Conservation (phyloP, 306 rosid species). For the Hippophae rhamnoides region DNA sequence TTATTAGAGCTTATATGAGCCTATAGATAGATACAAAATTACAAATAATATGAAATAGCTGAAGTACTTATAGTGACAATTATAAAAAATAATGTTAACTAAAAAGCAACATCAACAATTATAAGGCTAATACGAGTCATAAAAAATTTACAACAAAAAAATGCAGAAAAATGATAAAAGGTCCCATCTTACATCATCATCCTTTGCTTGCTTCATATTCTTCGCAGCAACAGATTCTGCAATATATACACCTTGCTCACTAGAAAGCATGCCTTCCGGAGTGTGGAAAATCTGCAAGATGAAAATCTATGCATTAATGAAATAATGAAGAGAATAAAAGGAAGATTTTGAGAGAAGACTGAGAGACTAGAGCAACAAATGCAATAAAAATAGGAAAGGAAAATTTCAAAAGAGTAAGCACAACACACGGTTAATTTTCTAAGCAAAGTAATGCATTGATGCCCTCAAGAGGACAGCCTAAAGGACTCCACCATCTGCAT, state of each 20-base stretch:
- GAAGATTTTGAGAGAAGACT: too few species aligned
- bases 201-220: slow-evolving; percentile 76
- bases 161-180: slow-evolving; percentile 1
- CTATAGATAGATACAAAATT: slow-evolving; percentile 29
- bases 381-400: too few species aligned
- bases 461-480: too few species aligned
- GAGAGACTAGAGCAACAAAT: too few species aligned
- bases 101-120: background rate
- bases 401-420: too few species aligned
- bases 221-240: slow-evolving; percentile 69
- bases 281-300: slow-evolving; percentile 67
- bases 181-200: slow-evolving; percentile 36
- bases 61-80: background rate
- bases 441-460: too few species aligned
- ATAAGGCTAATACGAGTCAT: background rate
- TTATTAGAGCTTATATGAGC: slow-evolving; percentile 51
- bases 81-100: background rate
- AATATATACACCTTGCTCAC: slow-evolving; percentile 86
- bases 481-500: too few species aligned
- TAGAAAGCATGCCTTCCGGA: slow-evolving; percentile 86
- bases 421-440: too few species aligned
- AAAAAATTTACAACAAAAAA: background rate
- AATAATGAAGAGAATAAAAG: too few species aligned
- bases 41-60: slow-evolving; percentile 4
- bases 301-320: background rate